Evolutionary conservation across 169 alveolate species (phyloP), one percentile per base, ranked within the genome.

Genomic region (Plasmodium chabaudi): DNA sequence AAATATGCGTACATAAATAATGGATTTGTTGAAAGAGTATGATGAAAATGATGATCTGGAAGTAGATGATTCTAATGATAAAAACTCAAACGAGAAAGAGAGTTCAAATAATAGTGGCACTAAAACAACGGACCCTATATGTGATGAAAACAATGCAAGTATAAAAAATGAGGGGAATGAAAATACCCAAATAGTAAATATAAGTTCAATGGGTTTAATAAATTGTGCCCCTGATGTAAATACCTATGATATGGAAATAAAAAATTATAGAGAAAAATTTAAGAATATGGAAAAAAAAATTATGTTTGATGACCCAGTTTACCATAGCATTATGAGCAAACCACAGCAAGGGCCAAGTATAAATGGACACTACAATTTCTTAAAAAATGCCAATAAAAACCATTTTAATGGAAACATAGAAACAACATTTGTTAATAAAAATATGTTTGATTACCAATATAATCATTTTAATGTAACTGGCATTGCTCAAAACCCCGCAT

Each of bases 221-320:
- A 47, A 94, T 87, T 53, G 95, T 92, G 87, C 96, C 82, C 88
- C 96, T 64, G 73, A 92, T 91, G 93, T 94, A 91, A 47, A 92
- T 72, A 93, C 87, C 23, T 68, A 46, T 56, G 91, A 86, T 69
- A 13, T 86, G 69, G 91, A 86, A 86, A 69, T 86, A 86, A 86
- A 86, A 70, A 69, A 71, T 70, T 86, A 86, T 56, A 86, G 71
- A 70, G 91, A 86, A 60, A 68, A 86, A 72, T 86, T 57, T 61
- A 42, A 86, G 61, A 86, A 86, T 69, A 86, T 86, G 7, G 91
- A 60, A 86, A 86, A 86, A 65, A 86, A 86, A 47, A 86, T 86
- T 17, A 69, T 86, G 87, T 65, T 86, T 63, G 68, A 57, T 61
- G 74, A 86, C 53, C 73, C 86, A 9, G 84, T 39, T 9, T 65